Percentiles rank a stretch among this genome's conserved stretches.
These are phyloP conservation scores for Climacium dendroides DNA, from an alignment of 225 moss, liverwort and hornwort genomes.

Conservation along the genomic window DNA sequence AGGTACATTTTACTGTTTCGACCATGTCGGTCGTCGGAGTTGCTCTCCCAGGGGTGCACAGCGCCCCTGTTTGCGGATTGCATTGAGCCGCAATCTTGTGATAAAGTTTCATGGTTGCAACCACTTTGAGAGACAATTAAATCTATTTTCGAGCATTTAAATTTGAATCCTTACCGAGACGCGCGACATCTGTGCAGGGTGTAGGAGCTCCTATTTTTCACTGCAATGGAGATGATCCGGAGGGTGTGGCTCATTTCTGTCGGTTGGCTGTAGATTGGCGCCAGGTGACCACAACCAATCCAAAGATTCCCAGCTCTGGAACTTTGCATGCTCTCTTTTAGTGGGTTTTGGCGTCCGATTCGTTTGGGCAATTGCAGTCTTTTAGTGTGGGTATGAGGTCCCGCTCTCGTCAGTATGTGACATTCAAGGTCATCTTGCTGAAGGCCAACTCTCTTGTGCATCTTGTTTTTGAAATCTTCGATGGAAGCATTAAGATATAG, in stretches of 20 bases:
- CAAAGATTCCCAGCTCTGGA: background rate
- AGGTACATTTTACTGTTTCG: constrained; percentile 16
- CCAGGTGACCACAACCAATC: constrained; percentile 12
- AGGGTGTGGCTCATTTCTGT: constrained; percentile 52
- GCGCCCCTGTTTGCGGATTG: background rate
- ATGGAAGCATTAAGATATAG: background rate
- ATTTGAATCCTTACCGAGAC: background rate
- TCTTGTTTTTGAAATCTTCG: background rate
- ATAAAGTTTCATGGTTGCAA: background rate
- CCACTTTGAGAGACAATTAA: background rate
- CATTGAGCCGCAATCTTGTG: background rate
- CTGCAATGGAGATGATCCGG: constrained; percentile 60
- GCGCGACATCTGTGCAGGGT: constrained; percentile 18
- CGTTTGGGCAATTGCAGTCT: background rate
- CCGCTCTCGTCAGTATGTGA: background rate
- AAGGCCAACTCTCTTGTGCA: background rate
- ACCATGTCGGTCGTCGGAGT: background rate
- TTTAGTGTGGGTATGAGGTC: background rate
- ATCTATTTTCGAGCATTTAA: background rate
- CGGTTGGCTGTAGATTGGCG: constrained; percentile 57
- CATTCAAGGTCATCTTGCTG: background rate
- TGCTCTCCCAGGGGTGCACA: background rate
- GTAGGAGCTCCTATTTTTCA: constrained; percentile 61
- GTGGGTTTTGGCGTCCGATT: background rate
- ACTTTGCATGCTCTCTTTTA: background rate